phyloP scores from a whole-genome alignment of 1,284 basidiomycete genomes.

The Hypsizygus ulmarius region DNA sequence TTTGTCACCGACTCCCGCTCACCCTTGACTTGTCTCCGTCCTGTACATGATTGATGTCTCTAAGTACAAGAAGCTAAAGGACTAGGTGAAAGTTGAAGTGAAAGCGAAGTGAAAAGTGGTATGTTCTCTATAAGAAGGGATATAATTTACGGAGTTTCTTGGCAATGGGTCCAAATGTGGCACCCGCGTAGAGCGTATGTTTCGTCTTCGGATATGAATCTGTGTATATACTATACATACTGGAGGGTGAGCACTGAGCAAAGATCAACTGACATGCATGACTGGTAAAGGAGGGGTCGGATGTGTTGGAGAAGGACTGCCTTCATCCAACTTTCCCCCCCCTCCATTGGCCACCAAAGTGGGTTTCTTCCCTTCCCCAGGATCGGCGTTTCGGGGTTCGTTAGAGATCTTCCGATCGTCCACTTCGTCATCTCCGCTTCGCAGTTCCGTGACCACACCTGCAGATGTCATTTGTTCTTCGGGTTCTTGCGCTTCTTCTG shows the following conservation, averaged over 20 bases:
- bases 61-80: too few species aligned
- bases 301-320: conserved; percentile 7
- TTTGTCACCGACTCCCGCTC: too few species aligned
- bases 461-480: conserved; percentile 11
- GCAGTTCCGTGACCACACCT: conserved; percentile 23
- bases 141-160: too few species aligned
- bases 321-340: conserved; percentile 14
- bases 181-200: too few species aligned
- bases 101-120: too few species aligned
- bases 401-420: conserved; percentile 60
- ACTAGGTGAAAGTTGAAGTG: too few species aligned
- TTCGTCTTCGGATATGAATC: too few species aligned
- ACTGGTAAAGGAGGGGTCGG: conserved; percentile 7
- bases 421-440: conserved; percentile 29
- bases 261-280: conserved; percentile 9
- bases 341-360: conserved; percentile 2
- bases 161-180: too few species aligned
- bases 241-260: conserved; percentile 3
- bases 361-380: conserved; percentile 16
- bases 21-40: too few species aligned
- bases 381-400: conserved; percentile 30
- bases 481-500: conserved; percentile 11
- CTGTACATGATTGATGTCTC: too few species aligned
- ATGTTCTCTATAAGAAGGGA: too few species aligned
- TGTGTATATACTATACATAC: too few species aligned